These are phyloP conservation scores for Tuber magnatum DNA, from an alignment of 495 filamentous ascomycete genomes.

Conservation along the genomic window DNA sequence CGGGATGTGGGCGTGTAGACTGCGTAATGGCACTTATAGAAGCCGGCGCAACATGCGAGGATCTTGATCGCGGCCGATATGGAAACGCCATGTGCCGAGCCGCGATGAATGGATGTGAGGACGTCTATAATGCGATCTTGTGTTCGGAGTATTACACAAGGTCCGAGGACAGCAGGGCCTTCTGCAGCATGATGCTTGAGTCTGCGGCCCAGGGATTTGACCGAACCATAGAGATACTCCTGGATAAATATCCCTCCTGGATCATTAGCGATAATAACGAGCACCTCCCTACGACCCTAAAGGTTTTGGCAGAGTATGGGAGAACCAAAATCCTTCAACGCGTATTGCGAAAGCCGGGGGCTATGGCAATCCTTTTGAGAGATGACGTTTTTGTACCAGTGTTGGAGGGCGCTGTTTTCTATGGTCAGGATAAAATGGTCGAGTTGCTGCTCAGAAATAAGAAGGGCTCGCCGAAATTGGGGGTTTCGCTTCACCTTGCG, in stretches of 20 bases:
- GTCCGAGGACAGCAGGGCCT: not conserved
- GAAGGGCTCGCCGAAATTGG: not conserved
- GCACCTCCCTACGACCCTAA: not conserved
- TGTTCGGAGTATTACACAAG: not conserved
- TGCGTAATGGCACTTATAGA: not conserved
- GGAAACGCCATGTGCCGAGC: not conserved
- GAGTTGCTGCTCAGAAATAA: not conserved
- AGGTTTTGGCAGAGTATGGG: not conserved
- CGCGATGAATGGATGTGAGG: not conserved
- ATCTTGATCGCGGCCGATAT: not conserved
- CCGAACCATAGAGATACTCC: not conserved
- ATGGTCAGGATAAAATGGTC: not conserved
- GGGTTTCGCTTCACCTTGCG: slow-evolving; percentile 11
- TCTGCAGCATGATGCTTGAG: not conserved
- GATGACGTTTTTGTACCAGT: not conserved
- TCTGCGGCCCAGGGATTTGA: not conserved
- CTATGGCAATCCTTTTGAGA: not conserved
- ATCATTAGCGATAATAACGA: not conserved
- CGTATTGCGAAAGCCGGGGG: not conserved
- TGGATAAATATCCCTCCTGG: not conserved
- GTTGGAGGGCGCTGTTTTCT: slow-evolving; percentile 10
- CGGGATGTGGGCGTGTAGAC: not conserved
- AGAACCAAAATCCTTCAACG: slow-evolving; percentile 5
- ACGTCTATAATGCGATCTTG: not conserved
- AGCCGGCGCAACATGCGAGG: not conserved